Conservation (phyloP, 192 early-diverging fungal species). For the Glomus cerebriforme region DNA sequence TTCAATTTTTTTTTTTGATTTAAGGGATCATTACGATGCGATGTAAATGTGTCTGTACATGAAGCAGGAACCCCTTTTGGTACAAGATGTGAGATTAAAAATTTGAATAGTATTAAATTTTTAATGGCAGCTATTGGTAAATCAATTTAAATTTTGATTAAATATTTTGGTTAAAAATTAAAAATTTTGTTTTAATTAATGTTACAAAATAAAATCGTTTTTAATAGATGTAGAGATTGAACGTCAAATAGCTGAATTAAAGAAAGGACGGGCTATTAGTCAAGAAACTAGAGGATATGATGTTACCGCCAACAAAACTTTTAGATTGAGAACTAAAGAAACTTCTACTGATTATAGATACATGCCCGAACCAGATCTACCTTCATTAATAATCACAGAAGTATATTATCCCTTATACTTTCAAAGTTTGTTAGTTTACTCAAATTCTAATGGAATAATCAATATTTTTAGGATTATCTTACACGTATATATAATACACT, state of each 20-base stretch:
- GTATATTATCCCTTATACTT: conserved; percentile 24
- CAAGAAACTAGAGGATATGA: conserved; percentile 88
- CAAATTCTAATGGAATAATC: neutral
- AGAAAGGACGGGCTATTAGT: conserved; percentile 51
- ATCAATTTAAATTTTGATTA: neutral
- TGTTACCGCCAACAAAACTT: conserved; percentile 61
- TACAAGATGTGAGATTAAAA: conserved; percentile 77
- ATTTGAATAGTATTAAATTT: conserved; percentile 74
- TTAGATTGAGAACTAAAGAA: conserved; percentile 77
- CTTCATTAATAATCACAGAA: conserved; percentile 49
- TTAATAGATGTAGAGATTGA: conserved; percentile 73
- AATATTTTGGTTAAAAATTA: neutral
- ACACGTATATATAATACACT: conserved; percentile 44
- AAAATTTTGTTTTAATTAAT: neutral
- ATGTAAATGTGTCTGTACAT: conserved; percentile 91
- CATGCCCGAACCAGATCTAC: conserved; percentile 84
- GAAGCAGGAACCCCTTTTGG: conserved; percentile 55
- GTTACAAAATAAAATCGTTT: neutral
- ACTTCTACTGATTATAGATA: conserved; percentile 84
- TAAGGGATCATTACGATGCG: conserved; percentile 84
- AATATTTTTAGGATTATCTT: conserved; percentile 48
- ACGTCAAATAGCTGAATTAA: conserved; percentile 68
- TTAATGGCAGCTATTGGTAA: conserved; percentile 69
- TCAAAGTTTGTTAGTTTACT: neutral
- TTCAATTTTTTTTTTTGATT: neutral